Conservation (phyloP, 306 rosid species). For the Vachellia collinsii region DNA sequence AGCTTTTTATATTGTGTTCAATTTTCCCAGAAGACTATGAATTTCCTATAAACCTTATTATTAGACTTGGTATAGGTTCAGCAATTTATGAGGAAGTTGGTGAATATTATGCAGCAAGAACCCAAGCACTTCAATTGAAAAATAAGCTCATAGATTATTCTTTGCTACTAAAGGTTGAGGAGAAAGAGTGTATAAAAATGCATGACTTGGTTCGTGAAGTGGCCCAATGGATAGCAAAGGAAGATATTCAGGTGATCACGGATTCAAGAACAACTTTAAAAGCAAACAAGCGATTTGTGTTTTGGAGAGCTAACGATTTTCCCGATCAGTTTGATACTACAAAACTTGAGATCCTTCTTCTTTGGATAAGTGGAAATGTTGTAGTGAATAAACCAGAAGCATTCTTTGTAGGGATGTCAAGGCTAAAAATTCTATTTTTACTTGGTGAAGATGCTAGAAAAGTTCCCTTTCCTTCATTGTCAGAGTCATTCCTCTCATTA, state of each 20-base stretch:
- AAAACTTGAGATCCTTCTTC: neutral
- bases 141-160: neutral
- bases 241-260: neutral
- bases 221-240: neutral
- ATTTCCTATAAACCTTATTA: too few species aligned
- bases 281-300: slow-evolving; percentile 1
- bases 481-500: neutral
- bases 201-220: neutral
- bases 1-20: slow-evolving; percentile 28
- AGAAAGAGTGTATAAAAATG: neutral
- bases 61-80: neutral
- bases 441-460: neutral
- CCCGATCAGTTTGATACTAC: neutral
- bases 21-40: slow-evolving; percentile 22
- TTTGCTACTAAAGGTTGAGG: neutral
- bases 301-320: neutral
- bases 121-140: neutral
- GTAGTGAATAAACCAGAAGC: neutral
- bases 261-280: neutral
- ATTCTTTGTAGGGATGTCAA: neutral
- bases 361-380: neutral
- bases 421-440: neutral
- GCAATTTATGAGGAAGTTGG: neutral
- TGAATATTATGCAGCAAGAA: neutral
- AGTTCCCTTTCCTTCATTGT: neutral